Evolutionary conservation across 106 monocot genomes (phyloP), one percentile per base, ranked within the genome.

Genomic region (Cymbidium sinense): DNA sequence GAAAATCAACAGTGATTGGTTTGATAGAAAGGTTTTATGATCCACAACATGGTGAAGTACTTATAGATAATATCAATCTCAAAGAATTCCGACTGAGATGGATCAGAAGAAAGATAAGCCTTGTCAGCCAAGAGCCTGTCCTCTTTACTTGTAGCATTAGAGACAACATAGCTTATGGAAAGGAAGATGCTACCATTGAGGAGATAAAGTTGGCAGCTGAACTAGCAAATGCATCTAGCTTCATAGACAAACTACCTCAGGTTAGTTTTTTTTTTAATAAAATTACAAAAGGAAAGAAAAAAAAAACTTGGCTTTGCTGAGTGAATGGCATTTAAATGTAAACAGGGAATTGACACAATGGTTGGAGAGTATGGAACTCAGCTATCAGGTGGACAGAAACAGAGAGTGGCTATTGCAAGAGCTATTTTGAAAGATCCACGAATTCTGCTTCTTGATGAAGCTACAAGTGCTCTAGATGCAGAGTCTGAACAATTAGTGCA

Each of bases 201-300:
- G 85, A 85, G 74, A 78, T 85, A 10, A 81, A 43, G 72, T 29
- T 17, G 35, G 81, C 85, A 43, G 41, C 75, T 27, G 82, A 85
- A n/a, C 85, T 85, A 36, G 82, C 85, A 18, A 85, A 82, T 82
- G 85, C 85, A 43, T 51, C 79, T 19, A 85, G 61, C 43, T 85
- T 85, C 78, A 87, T 87, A 29, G 84, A 87, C 39, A 84, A 84
- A 73, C 43, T 87, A 50, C 87, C 87, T 39, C 77, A 86, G 86
- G 86, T 86, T 15, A 20, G 25, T 52, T 29, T 44, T 44, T 25
- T n/a, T 71, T 28, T 4, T 1, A 74, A 19, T 71, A 36, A 20
- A 19, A 20, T 2, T 36, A 20, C n/a, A 13, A 18, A 31, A 13
- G 4, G 5, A 11, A 31, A 37, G 31, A 65, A 55, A 6, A 55